These are phyloP conservation scores for Penicillium diatomitis DNA, from an alignment of 495 filamentous ascomycete species.

Conservation along the genomic window DNA sequence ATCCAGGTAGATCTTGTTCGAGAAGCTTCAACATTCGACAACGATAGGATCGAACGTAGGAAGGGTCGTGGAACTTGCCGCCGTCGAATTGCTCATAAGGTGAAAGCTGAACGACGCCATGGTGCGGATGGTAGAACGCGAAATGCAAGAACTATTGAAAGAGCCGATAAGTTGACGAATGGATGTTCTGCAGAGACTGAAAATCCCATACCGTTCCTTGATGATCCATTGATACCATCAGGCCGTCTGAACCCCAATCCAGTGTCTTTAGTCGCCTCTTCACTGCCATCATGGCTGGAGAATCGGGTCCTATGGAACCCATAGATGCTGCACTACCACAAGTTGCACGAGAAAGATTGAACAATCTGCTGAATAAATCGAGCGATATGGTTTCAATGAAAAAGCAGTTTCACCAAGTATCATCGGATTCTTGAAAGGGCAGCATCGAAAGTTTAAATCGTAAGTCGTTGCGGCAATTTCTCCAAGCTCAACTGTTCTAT, in stretches of 20 bases:
- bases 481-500: no score
- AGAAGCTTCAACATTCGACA: background rate
- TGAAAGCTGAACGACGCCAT: background rate
- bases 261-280: conserved; percentile 1
- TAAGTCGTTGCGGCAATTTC: no score
- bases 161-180: background rate
- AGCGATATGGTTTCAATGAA: background rate
- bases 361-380: background rate
- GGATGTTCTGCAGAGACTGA: background rate
- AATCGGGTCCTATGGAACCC: background rate
- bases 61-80: background rate
- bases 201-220: background rate
- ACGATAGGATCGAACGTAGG: background rate
- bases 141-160: conserved; percentile 1
- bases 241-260: background rate
- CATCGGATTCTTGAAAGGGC: no score
- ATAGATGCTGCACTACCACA: background rate
- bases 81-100: background rate
- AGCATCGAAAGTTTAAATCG: no score
- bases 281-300: background rate
- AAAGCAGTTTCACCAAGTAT: background rate
- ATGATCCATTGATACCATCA: background rate
- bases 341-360: no score
- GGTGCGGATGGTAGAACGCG: background rate
- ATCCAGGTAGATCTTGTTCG: background rate